These are phyloP conservation scores for Cryptococcus sp. DNA, from an alignment of 1,284 basidiomycete genomes.

Conservation along the genomic window DNA sequence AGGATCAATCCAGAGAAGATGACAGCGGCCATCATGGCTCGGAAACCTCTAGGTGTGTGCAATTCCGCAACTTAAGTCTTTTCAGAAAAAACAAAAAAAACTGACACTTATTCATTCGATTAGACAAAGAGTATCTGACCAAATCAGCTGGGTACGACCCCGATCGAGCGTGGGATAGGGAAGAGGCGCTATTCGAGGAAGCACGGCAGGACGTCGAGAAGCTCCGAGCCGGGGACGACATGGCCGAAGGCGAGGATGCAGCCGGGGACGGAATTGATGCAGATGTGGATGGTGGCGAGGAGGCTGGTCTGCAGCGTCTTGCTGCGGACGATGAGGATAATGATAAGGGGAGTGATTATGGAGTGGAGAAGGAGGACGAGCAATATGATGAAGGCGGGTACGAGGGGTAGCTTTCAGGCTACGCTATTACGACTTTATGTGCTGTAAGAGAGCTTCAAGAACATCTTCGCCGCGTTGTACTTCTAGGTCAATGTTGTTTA, in stretches of 20 bases:
- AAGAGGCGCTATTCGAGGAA: conserved; percentile 34
- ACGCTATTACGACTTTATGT: too few relatives aligned
- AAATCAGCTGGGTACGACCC: conserved; percentile 42
- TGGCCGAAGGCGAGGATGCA: background rate
- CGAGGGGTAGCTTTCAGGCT: background rate
- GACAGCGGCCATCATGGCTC: conserved; percentile 39
- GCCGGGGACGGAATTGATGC: too few relatives aligned
- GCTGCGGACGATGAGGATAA: conserved; percentile 11
- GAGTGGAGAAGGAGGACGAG: background rate
- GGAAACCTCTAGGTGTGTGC: conserved; percentile 37
- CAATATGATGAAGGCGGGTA: conserved; percentile 1
- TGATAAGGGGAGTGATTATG: background rate
- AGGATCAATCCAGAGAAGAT: conserved; percentile 37
- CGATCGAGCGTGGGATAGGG: conserved; percentile 28
- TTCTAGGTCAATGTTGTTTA: too few relatives aligned
- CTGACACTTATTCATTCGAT: background rate
- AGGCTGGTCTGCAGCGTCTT: background rate
- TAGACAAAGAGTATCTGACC: conserved; percentile 37
- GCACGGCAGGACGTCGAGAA: conserved; percentile 31
- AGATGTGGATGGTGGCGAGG: background rate
- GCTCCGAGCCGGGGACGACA: conserved; percentile 1
- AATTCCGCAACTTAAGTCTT: background rate
- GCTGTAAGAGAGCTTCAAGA: too few relatives aligned
- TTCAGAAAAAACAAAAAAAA: too few relatives aligned
- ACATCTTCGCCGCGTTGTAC: too few relatives aligned